Evolutionary conservation across 1,284 basidiomycete species (phyloP), one percentile per base, ranked within the genome.

Genomic region (Naganishia sp.): DNA sequence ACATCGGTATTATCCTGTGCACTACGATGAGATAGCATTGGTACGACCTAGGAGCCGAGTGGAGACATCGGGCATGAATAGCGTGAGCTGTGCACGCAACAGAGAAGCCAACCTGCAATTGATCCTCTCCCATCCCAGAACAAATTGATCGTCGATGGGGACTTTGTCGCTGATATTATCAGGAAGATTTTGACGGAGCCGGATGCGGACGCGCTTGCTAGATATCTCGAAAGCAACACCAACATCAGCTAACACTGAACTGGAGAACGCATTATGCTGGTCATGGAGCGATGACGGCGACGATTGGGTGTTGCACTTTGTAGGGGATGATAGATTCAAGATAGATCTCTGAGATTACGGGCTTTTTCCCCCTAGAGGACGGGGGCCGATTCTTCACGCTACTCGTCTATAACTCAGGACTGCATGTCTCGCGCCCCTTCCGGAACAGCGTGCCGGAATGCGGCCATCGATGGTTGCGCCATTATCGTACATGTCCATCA

Each of bases 1-100:
- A 39, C 74, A 75, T 63, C 55, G 71, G 46, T 72, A 78, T 56
- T 63, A 74, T 42, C 72, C 72, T 7, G 66, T 79, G 1, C 72
- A 73, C 43, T 67, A 74, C 7, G 71, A 75, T 42, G 57, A 67
- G 21, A 64, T 74, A 28, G 45, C 44, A 10, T 46, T 75, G 6
- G 61, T 57, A 6, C 70, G 70, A 31, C 56, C 65, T n/a, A 21
- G 15, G 21, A 16, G 25, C 16, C 65, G 65, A 21, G 50, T 65
- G 13, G 46, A 25, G 6, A 65, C 55, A 5, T n/a, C 64, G 16
- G 55, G 48, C 16, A 57, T 59, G 46, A 28, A 65, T 53, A 31
- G 21, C 31, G 63, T 56, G 39, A 48, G 63, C 31, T 10, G 49
- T 11, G 16, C 10, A 1, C 7, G 31, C n/a, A 13, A 23, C 13